Evolutionary conservation across 768 basidiomycete species (phyloP).

Genomic region (Mycena haematopus): DNA sequence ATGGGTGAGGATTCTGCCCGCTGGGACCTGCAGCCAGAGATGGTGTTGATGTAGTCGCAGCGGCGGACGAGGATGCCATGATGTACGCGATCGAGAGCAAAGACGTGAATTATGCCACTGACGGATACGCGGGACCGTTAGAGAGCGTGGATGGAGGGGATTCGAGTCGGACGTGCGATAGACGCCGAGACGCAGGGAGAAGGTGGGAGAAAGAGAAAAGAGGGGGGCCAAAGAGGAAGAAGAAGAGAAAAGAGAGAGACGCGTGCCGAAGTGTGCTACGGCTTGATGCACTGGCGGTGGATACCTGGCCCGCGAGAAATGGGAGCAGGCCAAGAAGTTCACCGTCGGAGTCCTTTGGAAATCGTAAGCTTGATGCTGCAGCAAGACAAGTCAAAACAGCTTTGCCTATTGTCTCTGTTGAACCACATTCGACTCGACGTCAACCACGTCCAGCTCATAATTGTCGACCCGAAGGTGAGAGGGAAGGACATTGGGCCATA

Average conservation of each 20-base stretch:
- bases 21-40: slow-evolving; percentile 55
- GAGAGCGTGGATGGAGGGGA: slow-evolving; percentile 33
- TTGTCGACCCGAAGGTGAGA: no score
- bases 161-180: slow-evolving; percentile 29
- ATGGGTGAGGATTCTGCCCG: slow-evolving; percentile 56
- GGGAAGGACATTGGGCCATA: no score
- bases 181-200: slow-evolving; percentile 31
- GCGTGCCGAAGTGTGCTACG: slow-evolving; percentile 36
- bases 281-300: slow-evolving; percentile 28
- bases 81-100: slow-evolving; percentile 32
- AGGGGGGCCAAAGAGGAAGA: slow-evolving; percentile 39
- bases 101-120: slow-evolving; percentile 21
- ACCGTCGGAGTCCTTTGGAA: slow-evolving; percentile 15
- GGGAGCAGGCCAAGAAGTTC: slow-evolving; percentile 19
- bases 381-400: slow-evolving; percentile 15
- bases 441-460: no score
- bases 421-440: not conserved
- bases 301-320: slow-evolving; percentile 16
- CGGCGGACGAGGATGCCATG: slow-evolving; percentile 59
- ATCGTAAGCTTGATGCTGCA: not conserved
- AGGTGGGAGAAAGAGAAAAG: slow-evolving; percentile 38
- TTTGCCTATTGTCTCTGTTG: no score
- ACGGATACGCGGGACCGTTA: slow-evolving; percentile 24
- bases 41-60: slow-evolving; percentile 53
- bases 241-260: slow-evolving; percentile 45